Conservation (phyloP, 768 basidiomycete genomes). For the Mycena chlorophos region DNA sequence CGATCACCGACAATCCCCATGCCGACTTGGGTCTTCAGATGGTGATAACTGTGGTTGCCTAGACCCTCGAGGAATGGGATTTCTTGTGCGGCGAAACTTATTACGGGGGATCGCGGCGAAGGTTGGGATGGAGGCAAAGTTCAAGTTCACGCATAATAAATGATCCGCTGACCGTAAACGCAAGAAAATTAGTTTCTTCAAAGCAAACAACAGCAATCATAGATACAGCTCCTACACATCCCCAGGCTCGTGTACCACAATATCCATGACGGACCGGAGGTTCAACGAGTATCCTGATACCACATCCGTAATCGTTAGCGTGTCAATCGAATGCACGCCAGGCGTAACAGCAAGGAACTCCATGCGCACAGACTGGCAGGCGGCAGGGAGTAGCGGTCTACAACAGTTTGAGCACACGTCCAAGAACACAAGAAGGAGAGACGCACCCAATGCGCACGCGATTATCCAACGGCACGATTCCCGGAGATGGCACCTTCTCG, state of each 20-base stretch:
- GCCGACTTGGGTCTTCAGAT: no score
- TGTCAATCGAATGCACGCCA: constrained; percentile 76
- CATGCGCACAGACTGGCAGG: constrained; percentile 86
- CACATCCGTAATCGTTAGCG: constrained; percentile 70
- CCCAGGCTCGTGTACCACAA: constrained; percentile 65
- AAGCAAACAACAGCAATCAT: no score
- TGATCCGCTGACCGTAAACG: background rate
- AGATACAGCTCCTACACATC: constrained; percentile 9
- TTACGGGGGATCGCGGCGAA: no score
- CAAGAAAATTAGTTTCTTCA: no score
- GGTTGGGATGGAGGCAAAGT: no score
- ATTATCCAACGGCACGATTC: constrained; percentile 75
- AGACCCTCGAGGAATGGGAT: no score
- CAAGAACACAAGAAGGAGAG: constrained; percentile 1
- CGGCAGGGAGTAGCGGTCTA: constrained; percentile 77
- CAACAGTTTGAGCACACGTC: background rate
- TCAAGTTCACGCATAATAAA: background rate
- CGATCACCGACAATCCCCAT: no score
- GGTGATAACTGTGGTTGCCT: no score
- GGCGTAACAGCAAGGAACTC: constrained; percentile 78
- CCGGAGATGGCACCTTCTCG: constrained; percentile 49
- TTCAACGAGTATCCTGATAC: constrained; percentile 74
- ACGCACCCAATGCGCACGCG: constrained; percentile 78
- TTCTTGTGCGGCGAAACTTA: no score
- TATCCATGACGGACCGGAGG: constrained; percentile 76